These are phyloP conservation scores for Ilex asprella DNA, from an alignment of 257 asterid species.

Conservation along the genomic window DNA sequence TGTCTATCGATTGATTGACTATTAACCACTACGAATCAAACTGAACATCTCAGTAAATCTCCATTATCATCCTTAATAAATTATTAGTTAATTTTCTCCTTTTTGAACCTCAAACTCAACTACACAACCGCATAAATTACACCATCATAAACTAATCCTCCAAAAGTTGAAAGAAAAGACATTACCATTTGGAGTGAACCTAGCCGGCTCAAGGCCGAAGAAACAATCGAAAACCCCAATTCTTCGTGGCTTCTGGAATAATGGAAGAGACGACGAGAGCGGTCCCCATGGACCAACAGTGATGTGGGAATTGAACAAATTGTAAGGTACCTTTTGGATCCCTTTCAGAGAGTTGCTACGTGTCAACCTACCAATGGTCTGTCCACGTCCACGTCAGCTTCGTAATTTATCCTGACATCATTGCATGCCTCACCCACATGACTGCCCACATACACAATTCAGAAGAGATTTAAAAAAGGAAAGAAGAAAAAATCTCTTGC, in stretches of 20 bases:
- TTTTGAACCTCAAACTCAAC: no score
- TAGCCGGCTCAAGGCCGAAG: constrained; percentile 8
- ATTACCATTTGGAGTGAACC: neutral
- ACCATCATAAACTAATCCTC: neutral
- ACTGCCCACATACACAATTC: constrained; percentile 13
- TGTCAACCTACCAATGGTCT: neutral
- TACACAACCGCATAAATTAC: no score
- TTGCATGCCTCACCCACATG: constrained; percentile 30
- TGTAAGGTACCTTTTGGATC: neutral
- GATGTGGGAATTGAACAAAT: constrained; percentile 7
- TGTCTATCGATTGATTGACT: no score
- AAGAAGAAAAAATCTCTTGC: constrained; percentile 4
- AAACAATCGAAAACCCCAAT: constrained; percentile 10
- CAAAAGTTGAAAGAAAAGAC: constrained; percentile 4
- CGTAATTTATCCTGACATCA: constrained; percentile 11
- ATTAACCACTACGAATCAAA: no score
- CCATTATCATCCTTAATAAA: no score
- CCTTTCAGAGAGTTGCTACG: neutral
- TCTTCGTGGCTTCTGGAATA: neutral
- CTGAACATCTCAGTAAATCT: no score
- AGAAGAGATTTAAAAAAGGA: neutral
- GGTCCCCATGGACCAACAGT: constrained; percentile 16
- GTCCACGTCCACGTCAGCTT: neutral
- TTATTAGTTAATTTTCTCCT: no score
- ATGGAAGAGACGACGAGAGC: neutral